Conservation (phyloP, 768 basidiomycete species). For the Hericium erinaceus region DNA sequence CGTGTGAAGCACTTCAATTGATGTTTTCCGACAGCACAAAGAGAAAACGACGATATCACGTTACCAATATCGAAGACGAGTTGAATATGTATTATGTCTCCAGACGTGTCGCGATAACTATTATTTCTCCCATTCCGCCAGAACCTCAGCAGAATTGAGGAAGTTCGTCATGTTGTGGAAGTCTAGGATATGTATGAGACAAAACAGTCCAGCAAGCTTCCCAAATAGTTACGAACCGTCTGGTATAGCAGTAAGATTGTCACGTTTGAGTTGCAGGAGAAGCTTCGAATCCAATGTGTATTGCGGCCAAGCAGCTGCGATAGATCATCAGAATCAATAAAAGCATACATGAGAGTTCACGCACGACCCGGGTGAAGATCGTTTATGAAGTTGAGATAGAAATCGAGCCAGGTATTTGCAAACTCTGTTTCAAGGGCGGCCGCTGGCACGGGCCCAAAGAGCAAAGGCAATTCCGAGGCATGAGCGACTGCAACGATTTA, state of each 20-base stretch:
- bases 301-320: conserved; percentile 37
- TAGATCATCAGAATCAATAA: background rate
- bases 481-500: conserved; percentile 32
- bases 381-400: conserved; percentile 47
- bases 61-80: too few relatives aligned
- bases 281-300: conserved; percentile 26
- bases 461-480: conserved; percentile 36
- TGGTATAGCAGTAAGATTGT: conserved; percentile 43
- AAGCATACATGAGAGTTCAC: conserved; percentile 8
- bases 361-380: conserved; percentile 47
- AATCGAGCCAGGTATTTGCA: conserved; percentile 38
- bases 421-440: conserved; percentile 32
- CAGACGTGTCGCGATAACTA: background rate
- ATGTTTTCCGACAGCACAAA: background rate
- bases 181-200: background rate
- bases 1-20: conserved; percentile 24
- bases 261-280: conserved; percentile 41
- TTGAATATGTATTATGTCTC: background rate
- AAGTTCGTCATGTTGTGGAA: conserved; percentile 6
- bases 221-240: conserved; percentile 31
- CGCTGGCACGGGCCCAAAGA: conserved; percentile 38
- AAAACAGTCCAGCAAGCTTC: background rate
- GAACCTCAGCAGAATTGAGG: conserved; percentile 1
- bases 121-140: conserved; percentile 6
- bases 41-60: background rate